A percentile compares a stretch with the other conserved stretches of the same genome.
phyloP scores from a whole-genome alignment of 208 protist species.

The Angomonas deanei region DNA sequence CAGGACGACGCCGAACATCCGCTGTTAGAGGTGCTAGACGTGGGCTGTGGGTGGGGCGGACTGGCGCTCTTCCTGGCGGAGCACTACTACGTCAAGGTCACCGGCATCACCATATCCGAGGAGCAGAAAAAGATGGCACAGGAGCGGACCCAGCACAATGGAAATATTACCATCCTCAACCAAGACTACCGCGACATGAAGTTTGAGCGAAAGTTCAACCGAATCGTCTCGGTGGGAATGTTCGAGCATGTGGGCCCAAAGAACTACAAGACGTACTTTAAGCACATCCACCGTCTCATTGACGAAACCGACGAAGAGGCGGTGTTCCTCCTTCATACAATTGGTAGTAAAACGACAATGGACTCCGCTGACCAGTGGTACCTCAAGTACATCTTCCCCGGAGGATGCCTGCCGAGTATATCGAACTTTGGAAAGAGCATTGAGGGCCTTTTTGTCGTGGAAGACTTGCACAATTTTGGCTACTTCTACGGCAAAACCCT shows the following conservation, averaged over 20 bases:
- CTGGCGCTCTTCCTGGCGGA: constrained; percentile 52
- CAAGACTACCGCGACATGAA: constrained; percentile 75
- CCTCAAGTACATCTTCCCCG: constrained; percentile 81
- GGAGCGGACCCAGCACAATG: constrained; percentile 19
- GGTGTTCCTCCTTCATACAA: constrained; percentile 66
- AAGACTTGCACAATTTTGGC: constrained; percentile 61
- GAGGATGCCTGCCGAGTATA: constrained; percentile 45
- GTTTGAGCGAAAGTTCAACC: constrained; percentile 42
- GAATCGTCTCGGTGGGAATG: constrained; percentile 80
- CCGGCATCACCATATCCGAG: constrained; percentile 70
- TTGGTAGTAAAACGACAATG: constrained; percentile 60
- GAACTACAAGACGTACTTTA: constrained; percentile 75
- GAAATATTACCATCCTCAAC: constrained; percentile 31
- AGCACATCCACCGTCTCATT: constrained; percentile 46
- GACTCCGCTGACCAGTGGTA: constrained; percentile 70
- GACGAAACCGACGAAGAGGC: constrained; percentile 48
- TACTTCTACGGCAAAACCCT: constrained; percentile 52
- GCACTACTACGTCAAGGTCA: constrained; percentile 49
- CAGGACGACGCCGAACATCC: constrained; percentile 10
- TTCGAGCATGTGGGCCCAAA: constrained; percentile 79
- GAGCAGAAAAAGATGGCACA: constrained; percentile 41
- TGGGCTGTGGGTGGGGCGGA: constrained; percentile 79
- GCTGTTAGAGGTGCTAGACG: constrained; percentile 64
- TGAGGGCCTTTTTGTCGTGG: constrained; percentile 46
- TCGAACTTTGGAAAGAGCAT: constrained; percentile 31